phyloP scores from a whole-genome alignment of 208 protist genomes.

The Crithidia acanthocephali region DNA sequence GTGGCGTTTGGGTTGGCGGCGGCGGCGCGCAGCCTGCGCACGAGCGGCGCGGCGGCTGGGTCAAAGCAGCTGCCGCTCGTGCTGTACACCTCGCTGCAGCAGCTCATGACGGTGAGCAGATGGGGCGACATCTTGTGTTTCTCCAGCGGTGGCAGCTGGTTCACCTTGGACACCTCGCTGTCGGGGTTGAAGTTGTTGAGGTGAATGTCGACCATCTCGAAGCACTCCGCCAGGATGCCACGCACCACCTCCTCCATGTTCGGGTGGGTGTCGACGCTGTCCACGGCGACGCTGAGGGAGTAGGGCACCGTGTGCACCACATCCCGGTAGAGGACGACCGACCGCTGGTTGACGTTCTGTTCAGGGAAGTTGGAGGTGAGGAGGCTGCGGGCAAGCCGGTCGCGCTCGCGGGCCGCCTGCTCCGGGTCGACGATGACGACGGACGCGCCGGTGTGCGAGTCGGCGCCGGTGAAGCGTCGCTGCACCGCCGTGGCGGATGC shows the following conservation, averaged over 20 bases:
- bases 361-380: conserved; percentile 58
- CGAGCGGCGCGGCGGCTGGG: conserved; percentile 40
- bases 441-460: conserved; percentile 56
- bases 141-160: conserved; percentile 40
- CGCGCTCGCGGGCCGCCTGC: conserved; percentile 60
- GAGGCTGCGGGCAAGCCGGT: conserved; percentile 60
- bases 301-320: conserved; percentile 81
- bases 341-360: conserved; percentile 29
- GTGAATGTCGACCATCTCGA: conserved; percentile 67
- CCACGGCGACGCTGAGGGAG: conserved; percentile 53
- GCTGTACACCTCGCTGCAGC: conserved; percentile 46
- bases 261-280: conserved; percentile 24
- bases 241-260: conserved; percentile 23
- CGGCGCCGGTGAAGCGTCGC: conserved; percentile 22
- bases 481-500: conserved; percentile 16
- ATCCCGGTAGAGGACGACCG: conserved; percentile 45
- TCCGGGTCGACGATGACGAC: conserved; percentile 63
- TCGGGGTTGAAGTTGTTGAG: conserved; percentile 73
- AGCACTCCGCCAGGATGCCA: conserved; percentile 48
- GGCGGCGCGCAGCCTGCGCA: conserved; percentile 35
- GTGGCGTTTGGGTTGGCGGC: conserved; percentile 18
- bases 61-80: conserved; percentile 60
- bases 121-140: conserved; percentile 59
- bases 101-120: conserved; percentile 48
- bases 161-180: conserved; percentile 59